A percentile compares a stretch with the other conserved stretches of the same genome.
phyloP scores from a whole-genome alignment of 164 flowering plant genomes.

The Vitis rupestris region DNA sequence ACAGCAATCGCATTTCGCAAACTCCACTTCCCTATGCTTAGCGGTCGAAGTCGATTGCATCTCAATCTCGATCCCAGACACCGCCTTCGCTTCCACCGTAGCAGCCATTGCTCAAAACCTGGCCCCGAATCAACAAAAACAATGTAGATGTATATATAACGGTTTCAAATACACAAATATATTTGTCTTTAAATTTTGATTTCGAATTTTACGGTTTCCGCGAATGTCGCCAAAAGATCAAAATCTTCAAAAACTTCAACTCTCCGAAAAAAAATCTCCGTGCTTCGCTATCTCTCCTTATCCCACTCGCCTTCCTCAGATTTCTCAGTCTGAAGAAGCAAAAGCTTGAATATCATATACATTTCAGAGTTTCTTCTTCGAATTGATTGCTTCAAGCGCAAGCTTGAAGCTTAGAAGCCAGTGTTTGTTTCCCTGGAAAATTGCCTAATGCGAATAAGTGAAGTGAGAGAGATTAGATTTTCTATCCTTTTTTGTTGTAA shows the following conservation, averaged over 20 bases:
- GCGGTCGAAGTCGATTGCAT: conserved; percentile 7
- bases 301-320: conserved; percentile 52
- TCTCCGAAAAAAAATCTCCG: neutral
- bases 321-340: conserved; percentile 24
- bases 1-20: conserved; percentile 41
- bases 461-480: neutral
- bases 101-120: conserved; percentile 11
- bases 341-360: conserved; percentile 17
- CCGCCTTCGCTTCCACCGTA: conserved; percentile 18
- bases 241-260: neutral
- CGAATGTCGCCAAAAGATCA: neutral
- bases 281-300: conserved; percentile 37
- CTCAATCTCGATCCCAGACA: conserved; percentile 12
- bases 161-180: too few relatives aligned
- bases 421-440: neutral
- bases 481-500: neutral
- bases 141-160: too few relatives aligned
- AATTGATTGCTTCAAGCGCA: neutral
- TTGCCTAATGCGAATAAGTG: neutral
- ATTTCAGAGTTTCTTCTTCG: conserved; percentile 19
- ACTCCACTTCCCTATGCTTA: conserved; percentile 14
- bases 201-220: neutral
- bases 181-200: neutral
- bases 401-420: neutral
- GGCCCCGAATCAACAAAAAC: too few relatives aligned